phyloP scores from a whole-genome alignment of 2,329 filamentous ascomycete genomes.

The Pseudofabraea citricarpa region DNA sequence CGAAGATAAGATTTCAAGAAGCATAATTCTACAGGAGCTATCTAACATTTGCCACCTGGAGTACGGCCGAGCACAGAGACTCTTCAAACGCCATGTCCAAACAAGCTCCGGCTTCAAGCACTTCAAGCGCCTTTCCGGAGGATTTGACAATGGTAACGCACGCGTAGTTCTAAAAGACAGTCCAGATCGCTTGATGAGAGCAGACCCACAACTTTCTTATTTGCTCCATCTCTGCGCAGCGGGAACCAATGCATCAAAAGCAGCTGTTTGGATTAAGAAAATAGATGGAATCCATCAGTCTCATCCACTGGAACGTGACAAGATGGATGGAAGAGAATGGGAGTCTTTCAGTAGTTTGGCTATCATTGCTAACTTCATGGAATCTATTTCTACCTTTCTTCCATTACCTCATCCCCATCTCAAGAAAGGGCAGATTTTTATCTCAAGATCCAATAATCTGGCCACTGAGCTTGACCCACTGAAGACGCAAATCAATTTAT shows the following conservation, averaged over 20 bases:
- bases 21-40: conserved; percentile 39
- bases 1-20: conserved; percentile 25
- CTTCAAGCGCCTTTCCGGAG: conserved; percentile 36
- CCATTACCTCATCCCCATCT: conserved; percentile 33
- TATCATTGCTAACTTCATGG: conserved; percentile 33
- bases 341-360: conserved; percentile 33
- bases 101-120: conserved; percentile 30
- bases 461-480: conserved; percentile 34
- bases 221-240: conserved; percentile 39
- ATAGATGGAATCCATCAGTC: conserved; percentile 32
- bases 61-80: conserved; percentile 32
- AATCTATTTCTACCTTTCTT: conserved; percentile 30
- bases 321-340: conserved; percentile 28
- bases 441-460: conserved; percentile 28
- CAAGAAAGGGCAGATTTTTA: conserved; percentile 36
- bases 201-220: conserved; percentile 37
- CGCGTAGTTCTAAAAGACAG: conserved; percentile 36
- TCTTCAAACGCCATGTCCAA: conserved; percentile 37
- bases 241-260: conserved; percentile 29
- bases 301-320: conserved; percentile 29
- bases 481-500: conserved; percentile 34
- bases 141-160: conserved; percentile 29
- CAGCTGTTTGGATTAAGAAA: conserved; percentile 36
- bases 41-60: conserved; percentile 40
- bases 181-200: conserved; percentile 32